Evolutionary conservation across 345 rosid species (phyloP).

Genomic region (Camelina sativa): DNA sequence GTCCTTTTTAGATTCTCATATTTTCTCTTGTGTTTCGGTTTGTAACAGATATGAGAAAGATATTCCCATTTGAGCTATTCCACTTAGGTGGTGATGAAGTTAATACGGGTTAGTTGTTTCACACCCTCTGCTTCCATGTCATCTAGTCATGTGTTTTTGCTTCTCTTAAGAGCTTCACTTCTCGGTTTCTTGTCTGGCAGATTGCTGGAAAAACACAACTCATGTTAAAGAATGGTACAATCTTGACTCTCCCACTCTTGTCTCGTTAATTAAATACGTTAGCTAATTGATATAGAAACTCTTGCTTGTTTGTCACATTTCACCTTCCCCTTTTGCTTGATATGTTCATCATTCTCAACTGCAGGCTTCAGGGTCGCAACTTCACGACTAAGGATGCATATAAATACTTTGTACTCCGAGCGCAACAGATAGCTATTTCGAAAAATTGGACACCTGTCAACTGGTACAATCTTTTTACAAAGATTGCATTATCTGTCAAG

Average conservation of each 20-base stretch:
- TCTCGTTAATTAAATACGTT: neutral
- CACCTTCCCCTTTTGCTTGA: slow-evolving; percentile 21
- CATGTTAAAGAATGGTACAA: slow-evolving; percentile 80
- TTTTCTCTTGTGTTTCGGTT: slow-evolving; percentile 21
- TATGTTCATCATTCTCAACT: slow-evolving; percentile 36
- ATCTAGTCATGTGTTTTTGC: neutral
- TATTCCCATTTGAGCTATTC: slow-evolving; percentile 91
- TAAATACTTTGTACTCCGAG: slow-evolving; percentile 74
- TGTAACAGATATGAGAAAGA: slow-evolving; percentile 76
- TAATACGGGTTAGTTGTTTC: slow-evolving; percentile 63
- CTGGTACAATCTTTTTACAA: slow-evolving; percentile 55
- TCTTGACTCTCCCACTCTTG: slow-evolving; percentile 8
- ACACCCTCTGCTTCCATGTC: slow-evolving; percentile 10
- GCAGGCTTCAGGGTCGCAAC: slow-evolving; percentile 74
- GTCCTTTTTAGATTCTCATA: slow-evolving; percentile 21
- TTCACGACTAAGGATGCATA: slow-evolving; percentile 76
- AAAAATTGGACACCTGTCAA: slow-evolving; percentile 83
- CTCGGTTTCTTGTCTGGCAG: slow-evolving; percentile 49
- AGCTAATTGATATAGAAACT: neutral
- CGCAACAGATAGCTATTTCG: slow-evolving; percentile 83
- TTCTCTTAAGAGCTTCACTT: neutral
- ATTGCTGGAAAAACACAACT: slow-evolving; percentile 81
- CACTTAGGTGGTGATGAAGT: slow-evolving; percentile 99
- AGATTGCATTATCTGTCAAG: slow-evolving; percentile 4
- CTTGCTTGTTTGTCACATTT: slow-evolving; percentile 3